Evolutionary conservation across 78 protist genomes (phyloP), one percentile per base, ranked within the genome.

Genomic region (Trichosphaerium sp.): DNA sequence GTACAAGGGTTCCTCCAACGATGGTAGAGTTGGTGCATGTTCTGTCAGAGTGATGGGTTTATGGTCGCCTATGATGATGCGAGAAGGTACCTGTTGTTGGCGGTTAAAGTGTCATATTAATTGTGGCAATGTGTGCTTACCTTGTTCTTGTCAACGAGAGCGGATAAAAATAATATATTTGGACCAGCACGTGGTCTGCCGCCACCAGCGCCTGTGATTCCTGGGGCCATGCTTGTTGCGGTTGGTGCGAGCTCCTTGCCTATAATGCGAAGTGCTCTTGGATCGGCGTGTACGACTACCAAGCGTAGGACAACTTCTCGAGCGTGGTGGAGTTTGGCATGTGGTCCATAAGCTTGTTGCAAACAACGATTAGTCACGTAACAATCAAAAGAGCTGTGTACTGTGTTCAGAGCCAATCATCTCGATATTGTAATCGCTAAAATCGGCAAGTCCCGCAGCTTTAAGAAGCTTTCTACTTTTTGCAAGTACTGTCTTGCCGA

Each of bases 181-280:
- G 66, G 47, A 1, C 31, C 15, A 4, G 75, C 56, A 38, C 55
- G 2, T 18, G 51, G 63, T 4, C 5, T 26, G 21, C 65, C 65
- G 29, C 23, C 3, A 6, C 42, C 23, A 52, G 26, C 14, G 28
- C 52, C 73, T 28, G 26, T 25, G 57, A 66, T 64, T 15, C 78
- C 78, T 10, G 72, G 78, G 21, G 65, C 59, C 78, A 73, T 73
- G 12, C 43, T 4, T 2, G 69, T 66, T 29, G 67, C 74, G 2
- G 69, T 40, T 12, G 68, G 11, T 21, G 72, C 15, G 39, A 73
- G 31, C 4, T 65, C 74, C 29, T 6, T 1, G 34, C 58, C 52
- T 12, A 73, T 5, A 15, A 64, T 14, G 28, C 4, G 4, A 28
- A 73, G 51, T 12, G 78, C 72, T 40, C 43, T 35, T 8, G 52